phyloP scores from a whole-genome alignment of 305 asterid species.

The Fraxinus greggii region DNA sequence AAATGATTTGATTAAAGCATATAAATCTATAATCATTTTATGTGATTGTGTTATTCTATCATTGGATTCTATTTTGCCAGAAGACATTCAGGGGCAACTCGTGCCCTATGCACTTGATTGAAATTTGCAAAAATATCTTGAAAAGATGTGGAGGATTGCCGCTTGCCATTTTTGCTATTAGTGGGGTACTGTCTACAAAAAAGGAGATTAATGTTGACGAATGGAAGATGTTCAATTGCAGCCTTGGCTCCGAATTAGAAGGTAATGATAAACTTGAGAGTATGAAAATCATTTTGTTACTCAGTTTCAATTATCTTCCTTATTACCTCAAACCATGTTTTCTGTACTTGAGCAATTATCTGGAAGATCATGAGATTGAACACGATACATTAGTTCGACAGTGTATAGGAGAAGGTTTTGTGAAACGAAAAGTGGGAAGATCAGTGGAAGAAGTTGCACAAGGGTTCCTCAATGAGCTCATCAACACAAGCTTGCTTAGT shows the following conservation, averaged over 20 bases:
- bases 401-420: slow-evolving; percentile 13
- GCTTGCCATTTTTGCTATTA: not conserved
- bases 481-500: slow-evolving; percentile 19
- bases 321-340: slow-evolving; percentile 8
- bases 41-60: no score
- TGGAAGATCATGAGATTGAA: slow-evolving; percentile 1
- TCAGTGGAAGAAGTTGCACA: not conserved
- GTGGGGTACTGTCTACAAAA: slow-evolving; percentile 12
- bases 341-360: slow-evolving; percentile 13
- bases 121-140: not conserved
- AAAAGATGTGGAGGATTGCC: slow-evolving; percentile 22
- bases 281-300: not conserved
- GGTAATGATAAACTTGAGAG: not conserved
- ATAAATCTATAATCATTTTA: no score
- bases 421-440: not conserved
- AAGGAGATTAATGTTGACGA: not conserved
- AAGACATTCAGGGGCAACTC: not conserved
- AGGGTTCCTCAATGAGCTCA: slow-evolving; percentile 7
- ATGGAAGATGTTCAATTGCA: not conserved
- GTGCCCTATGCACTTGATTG: slow-evolving; percentile 18
- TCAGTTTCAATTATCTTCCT: not conserved
- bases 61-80: slow-evolving; percentile 21
- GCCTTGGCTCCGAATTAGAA: not conserved
- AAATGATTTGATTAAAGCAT: no score
- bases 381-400: not conserved